phyloP scores from a whole-genome alignment of 768 basidiomycete species.

The Sporobolomyces roseus region DNA sequence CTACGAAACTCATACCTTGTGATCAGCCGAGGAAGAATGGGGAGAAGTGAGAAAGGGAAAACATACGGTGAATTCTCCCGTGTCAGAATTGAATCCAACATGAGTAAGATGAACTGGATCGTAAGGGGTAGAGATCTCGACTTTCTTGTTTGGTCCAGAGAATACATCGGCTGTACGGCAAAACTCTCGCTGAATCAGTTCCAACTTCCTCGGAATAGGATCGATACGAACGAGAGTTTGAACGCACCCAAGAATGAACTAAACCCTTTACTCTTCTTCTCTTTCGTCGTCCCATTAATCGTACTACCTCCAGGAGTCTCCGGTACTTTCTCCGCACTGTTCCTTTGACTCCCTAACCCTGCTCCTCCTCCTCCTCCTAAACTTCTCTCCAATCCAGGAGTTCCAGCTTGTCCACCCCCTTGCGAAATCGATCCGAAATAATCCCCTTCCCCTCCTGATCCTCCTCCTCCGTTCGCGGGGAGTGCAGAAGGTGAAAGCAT shows the following conservation, averaged over 20 bases:
- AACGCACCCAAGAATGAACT: conserved; percentile 37
- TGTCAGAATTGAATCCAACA: conserved; percentile 97
- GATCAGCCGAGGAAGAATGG: not conserved
- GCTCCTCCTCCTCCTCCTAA: not conserved
- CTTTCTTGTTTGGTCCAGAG: conserved; percentile 46
- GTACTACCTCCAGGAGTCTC: conserved; percentile 6
- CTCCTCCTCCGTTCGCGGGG: not conserved
- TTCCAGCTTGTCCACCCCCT: not conserved
- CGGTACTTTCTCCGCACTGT: not conserved
- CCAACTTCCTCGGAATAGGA: too few relatives aligned
- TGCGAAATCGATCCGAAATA: not conserved
- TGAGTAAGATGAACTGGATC: conserved; percentile 99
- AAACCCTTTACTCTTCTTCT: conserved; percentile 37
- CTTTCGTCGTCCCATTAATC: conserved; percentile 26
- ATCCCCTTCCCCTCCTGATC: too few relatives aligned
- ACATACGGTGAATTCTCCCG: conserved; percentile 81
- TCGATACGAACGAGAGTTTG: not conserved
- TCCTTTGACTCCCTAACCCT: not conserved
- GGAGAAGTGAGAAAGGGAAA: not conserved
- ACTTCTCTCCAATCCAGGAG: conserved; percentile 9
- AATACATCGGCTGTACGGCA: conserved; percentile 39
- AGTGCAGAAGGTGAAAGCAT: not conserved
- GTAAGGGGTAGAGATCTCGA: conserved; percentile 93
- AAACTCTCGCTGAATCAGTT: not conserved
- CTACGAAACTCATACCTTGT: not conserved